A percentile compares a stretch with the other conserved stretches of the same genome.
Evolutionary conservation across 1,139 yeast genomes (phyloP).

Genomic region (Yamadazyma mexicana): DNA sequence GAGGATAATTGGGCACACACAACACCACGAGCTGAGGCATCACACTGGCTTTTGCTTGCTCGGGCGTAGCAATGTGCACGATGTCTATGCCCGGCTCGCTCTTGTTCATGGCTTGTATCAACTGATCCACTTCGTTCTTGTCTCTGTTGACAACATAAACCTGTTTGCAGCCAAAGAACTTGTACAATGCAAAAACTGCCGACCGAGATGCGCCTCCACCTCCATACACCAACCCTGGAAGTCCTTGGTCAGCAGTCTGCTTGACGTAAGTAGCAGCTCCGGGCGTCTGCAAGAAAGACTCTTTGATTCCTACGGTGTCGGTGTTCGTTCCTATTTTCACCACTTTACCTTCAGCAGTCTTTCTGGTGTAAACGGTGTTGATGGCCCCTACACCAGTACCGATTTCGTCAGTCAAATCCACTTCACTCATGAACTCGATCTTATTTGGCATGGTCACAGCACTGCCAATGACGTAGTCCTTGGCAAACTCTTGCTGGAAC

Average conservation of each 20-base stretch:
- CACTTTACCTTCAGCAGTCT: constrained; percentile 9
- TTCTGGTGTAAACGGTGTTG: constrained; percentile 27
- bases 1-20: constrained; percentile 28
- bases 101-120: constrained; percentile 17
- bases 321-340: constrained; percentile 27
- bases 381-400: constrained; percentile 30
- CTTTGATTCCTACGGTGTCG: constrained; percentile 28
- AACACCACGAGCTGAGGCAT: constrained; percentile 23
- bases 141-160: constrained; percentile 28
- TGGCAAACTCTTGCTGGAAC: constrained; percentile 13
- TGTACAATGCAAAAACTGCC: constrained; percentile 27
- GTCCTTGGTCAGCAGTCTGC: constrained; percentile 7
- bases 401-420: constrained; percentile 24
- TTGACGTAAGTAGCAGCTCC: constrained; percentile 8
- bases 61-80: constrained; percentile 21
- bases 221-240: constrained; percentile 30
- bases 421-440: constrained; percentile 22
- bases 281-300: constrained; percentile 22
- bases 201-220: constrained; percentile 36
- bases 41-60: constrained; percentile 17
- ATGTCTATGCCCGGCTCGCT: constrained; percentile 23
- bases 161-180: constrained; percentile 22
- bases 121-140: constrained; percentile 22
- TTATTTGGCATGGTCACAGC: constrained; percentile 33
- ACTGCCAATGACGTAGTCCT: constrained; percentile 20